These are phyloP conservation scores for Scorias spongiosa DNA, from an alignment of 2,329 filamentous ascomycete species.

Conservation along the genomic window DNA sequence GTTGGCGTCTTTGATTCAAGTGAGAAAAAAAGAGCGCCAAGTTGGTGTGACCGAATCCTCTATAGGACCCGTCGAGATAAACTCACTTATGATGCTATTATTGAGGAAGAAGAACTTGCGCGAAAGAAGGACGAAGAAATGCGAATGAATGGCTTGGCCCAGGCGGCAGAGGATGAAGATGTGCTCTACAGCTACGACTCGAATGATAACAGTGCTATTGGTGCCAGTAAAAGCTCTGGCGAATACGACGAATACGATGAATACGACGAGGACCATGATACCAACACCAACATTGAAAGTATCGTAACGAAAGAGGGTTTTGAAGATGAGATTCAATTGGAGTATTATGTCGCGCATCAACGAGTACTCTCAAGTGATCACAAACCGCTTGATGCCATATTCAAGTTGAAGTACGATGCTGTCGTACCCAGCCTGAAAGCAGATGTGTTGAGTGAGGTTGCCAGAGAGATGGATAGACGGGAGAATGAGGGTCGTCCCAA, in stretches of 20 bases:
- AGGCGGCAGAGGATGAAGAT: conserved; percentile 60
- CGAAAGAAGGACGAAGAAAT: conserved; percentile 70
- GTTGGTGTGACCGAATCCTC: conserved; percentile 92
- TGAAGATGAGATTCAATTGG: conserved; percentile 38
- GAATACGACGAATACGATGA: conserved; percentile 41
- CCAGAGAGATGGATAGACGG: conserved; percentile 70
- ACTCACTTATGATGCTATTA: conserved; percentile 46
- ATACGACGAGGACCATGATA: conserved; percentile 20
- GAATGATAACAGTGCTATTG: conserved; percentile 41
- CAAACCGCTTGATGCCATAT: conserved; percentile 75
- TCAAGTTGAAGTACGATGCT: conserved; percentile 71
- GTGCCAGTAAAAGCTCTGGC: conserved; percentile 17
- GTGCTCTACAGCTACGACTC: conserved; percentile 87
- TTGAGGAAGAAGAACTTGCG: conserved; percentile 49
- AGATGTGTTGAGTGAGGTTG: conserved; percentile 72
- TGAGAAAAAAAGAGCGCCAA: conserved; percentile 82
- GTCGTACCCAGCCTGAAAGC: conserved; percentile 75
- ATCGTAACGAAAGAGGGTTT: conserved; percentile 44
- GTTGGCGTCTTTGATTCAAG: conserved; percentile 86
- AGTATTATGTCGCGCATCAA: conserved; percentile 76
- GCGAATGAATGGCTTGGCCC: conserved; percentile 61
- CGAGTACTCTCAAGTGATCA: conserved; percentile 85
- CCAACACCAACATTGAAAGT: conserved; percentile 31
- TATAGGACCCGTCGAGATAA: conserved; percentile 64
- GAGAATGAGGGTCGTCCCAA: conserved; percentile 81